These are phyloP conservation scores for Thelephora terrestris DNA, from an alignment of 1,284 basidiomycete genomes.

Conservation along the genomic window DNA sequence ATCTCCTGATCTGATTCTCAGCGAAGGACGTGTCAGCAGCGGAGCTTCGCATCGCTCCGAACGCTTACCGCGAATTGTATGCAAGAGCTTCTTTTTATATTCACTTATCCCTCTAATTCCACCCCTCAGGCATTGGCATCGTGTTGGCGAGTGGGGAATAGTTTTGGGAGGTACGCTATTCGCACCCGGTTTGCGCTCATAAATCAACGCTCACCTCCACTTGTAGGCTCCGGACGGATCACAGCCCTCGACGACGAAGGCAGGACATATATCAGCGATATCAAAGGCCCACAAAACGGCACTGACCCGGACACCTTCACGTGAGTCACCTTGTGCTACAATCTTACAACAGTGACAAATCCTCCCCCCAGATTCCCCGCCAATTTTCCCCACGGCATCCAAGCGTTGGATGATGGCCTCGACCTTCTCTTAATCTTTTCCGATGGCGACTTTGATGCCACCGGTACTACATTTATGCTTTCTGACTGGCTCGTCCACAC, in stretches of 20 bases:
- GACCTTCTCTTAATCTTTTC: conserved; percentile 21
- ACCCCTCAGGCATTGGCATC: conserved; percentile 18
- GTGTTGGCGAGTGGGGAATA: conserved; percentile 21
- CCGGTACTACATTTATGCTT: conserved; percentile 21
- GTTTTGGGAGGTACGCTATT: conserved; percentile 14
- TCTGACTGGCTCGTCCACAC: conserved; percentile 21
- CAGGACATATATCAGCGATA: conserved; percentile 16
- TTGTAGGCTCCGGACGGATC: conserved; percentile 13
- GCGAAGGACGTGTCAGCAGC: conserved; percentile 26
- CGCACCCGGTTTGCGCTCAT: too few species aligned
- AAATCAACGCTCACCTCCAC: too few species aligned
- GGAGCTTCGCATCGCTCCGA: conserved; percentile 28
- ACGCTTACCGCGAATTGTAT: conserved; percentile 22
- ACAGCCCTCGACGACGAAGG: conserved; percentile 18
- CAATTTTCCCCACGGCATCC: conserved; percentile 19
- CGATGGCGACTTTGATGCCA: conserved; percentile 21
- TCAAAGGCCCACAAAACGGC: conserved; percentile 16
- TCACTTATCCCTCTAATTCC: conserved; percentile 3
- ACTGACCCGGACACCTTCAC: conserved; percentile 20
- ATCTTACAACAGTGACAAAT: background rate
- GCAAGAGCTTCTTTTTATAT: background rate
- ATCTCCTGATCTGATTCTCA: conserved; percentile 9
- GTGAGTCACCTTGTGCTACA: conserved; percentile 8
- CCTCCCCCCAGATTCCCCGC: conserved; percentile 16
- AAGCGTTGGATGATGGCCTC: conserved; percentile 19